Evolutionary conservation across 2,329 filamentous ascomycete species (phyloP).

Genomic region (Davidsoniella eucalypti): DNA sequence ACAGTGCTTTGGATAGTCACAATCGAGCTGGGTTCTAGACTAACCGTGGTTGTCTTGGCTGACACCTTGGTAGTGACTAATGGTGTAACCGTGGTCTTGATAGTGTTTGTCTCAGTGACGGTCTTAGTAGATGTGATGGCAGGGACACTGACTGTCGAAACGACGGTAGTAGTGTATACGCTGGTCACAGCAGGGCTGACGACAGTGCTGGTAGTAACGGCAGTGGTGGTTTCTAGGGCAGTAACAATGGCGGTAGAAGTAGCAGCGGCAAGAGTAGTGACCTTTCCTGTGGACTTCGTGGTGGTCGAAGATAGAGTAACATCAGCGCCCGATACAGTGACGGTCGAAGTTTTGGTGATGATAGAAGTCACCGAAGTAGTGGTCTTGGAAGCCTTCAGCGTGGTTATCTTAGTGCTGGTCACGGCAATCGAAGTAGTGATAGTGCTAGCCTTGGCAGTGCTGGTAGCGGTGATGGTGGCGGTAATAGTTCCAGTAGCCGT

Average conservation of each 20-base stretch:
- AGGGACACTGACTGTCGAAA: not conserved
- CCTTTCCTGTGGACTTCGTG: conserved; percentile 2
- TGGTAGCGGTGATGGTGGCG: not conserved
- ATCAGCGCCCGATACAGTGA: not conserved
- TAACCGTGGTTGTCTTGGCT: too few relatives aligned
- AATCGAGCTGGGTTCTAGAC: too few relatives aligned
- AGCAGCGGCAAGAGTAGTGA: not conserved
- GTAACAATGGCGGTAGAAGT: not conserved
- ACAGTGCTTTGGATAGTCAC: too few relatives aligned
- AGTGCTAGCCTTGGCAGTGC: not conserved
- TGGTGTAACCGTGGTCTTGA: too few relatives aligned
- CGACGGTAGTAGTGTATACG: not conserved
- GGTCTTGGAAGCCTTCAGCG: not conserved
- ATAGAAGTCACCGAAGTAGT: not conserved
- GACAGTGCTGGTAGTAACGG: not conserved
- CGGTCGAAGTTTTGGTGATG: not conserved
- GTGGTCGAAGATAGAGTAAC: conserved; percentile 1
- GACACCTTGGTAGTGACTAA: too few relatives aligned
- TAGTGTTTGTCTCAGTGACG: not conserved
- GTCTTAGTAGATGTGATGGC: not conserved
- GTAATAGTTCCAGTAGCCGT: not conserved
- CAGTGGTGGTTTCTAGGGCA: not conserved
- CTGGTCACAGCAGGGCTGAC: conserved; percentile 2
- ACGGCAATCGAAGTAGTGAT: not conserved
- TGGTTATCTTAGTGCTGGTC: not conserved